Percentiles rank a stretch among this genome's conserved stretches.
These are phyloP conservation scores for Trametes pubescens DNA, from an alignment of 1,284 basidiomycete genomes.

Conservation along the genomic window DNA sequence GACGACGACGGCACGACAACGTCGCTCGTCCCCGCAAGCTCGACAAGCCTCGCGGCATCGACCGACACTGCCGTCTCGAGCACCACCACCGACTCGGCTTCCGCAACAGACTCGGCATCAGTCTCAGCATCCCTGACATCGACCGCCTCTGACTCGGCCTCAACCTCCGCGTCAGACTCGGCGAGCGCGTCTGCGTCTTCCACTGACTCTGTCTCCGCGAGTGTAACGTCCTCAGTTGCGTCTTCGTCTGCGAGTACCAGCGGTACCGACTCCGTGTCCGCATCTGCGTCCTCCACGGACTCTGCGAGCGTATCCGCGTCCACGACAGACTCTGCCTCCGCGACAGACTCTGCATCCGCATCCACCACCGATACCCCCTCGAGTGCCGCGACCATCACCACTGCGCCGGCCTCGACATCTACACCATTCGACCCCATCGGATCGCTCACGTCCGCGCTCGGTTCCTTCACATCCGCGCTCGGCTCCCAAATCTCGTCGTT, in stretches of 20 bases:
- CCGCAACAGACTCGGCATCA: conserved; percentile 1
- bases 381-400: conserved; percentile 9
- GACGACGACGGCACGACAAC: conserved; percentile 23
- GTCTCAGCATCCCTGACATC: conserved; percentile 26
- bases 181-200: conserved; percentile 6
- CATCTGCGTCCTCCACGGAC: not conserved
- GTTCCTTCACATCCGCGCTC: conserved; percentile 9
- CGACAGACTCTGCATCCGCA: conserved; percentile 3
- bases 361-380: conserved; percentile 17
- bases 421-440: not conserved
- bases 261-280: conserved; percentile 6
- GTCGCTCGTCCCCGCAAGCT: conserved; percentile 34
- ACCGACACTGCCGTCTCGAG: conserved; percentile 5
- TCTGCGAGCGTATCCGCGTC: not conserved
- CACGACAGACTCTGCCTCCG: not conserved
- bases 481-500: conserved; percentile 15
- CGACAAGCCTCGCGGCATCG: conserved; percentile 20
- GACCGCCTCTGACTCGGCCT: conserved; percentile 24
- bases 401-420: conserved; percentile 1
- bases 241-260: conserved; percentile 5
- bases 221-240: not conserved
- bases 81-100: not conserved
- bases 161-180: conserved; percentile 14
- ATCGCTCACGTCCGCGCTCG: conserved; percentile 1
- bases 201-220: conserved; percentile 9